Base-by-base conservation (phyloP, 306 rosid species). In the Alnus rubra region DNA sequence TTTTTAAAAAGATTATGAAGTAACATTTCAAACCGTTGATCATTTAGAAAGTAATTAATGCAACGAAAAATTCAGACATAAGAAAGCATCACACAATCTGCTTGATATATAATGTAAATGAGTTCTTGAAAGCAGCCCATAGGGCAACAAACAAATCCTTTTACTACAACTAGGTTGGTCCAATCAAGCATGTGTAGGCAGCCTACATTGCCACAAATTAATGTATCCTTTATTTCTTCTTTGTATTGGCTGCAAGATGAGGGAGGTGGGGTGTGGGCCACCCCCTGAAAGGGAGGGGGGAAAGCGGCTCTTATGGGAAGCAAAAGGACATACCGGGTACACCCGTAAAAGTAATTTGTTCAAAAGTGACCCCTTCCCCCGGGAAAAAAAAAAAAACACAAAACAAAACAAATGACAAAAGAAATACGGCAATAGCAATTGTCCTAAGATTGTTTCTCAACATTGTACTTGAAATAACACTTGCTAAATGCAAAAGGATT, bases 401-500 rank as follows among this genome's bases (percentile, higher is more conserved):
- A 23, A 23, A 23, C 28, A 23, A 23, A 23, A 23, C 28, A 23
- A 42, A 4, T 9, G 28, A 16, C 39, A 18, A 18, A 16, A 67
- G 51, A 67, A 42, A 39, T 15, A 39, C 18, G 33, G 13, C 50
- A 16, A 37, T 16, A 15, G 50, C 23, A 67, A 3, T 15, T 18
- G 10, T 18, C 39, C 50, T 15, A 16, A 37, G 23, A 37, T 67
- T 37, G 48, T 37, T 65, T 15, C 71, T 15, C 9, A 9, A 65
- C 16, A 37, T 65, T 7, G 50, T 18, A 16, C 19, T 39, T 37
- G 23, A 39, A 67, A 67, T 2, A 39, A 16, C 72, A 42, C 72
- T 8, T 6, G n/a, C 14, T 3, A 67, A 62, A 31, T 13, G 72
- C 37, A 62, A 1, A 48, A 73, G 56, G 55, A 84, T 80, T 59